Percentiles rank a stretch among this genome's conserved stretches.
Evolutionary conservation across 768 basidiomycete genomes (phyloP).

Genomic region (Hydnomerulius pinastri): DNA sequence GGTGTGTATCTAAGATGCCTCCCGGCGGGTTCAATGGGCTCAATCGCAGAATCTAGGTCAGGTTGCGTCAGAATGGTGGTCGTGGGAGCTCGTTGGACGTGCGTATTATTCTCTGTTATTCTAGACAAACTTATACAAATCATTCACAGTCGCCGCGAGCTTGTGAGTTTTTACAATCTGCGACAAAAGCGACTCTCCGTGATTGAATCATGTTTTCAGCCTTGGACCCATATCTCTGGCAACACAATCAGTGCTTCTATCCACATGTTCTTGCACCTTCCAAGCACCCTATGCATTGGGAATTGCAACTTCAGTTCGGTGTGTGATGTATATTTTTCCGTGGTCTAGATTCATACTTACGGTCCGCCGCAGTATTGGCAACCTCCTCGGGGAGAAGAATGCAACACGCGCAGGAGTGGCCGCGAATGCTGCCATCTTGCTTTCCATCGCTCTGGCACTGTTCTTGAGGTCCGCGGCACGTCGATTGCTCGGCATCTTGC

Average conservation of each 20-base stretch:
- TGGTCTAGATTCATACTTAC: background rate
- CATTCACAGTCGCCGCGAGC: constrained; percentile 50
- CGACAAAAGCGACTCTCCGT: background rate
- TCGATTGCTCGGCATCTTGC: background rate
- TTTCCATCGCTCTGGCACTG: constrained; percentile 60
- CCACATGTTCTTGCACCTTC: constrained; percentile 72
- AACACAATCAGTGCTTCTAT: constrained; percentile 82
- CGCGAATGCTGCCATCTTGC: constrained; percentile 62
- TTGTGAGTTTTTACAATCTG: constrained; percentile 35
- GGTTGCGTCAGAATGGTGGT: constrained; percentile 94
- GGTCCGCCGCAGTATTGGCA: constrained; percentile 65
- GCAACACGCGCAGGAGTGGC: constrained; percentile 70
- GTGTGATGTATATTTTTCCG: constrained; percentile 15
- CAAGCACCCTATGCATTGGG: constrained; percentile 83
- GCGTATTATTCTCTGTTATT: constrained; percentile 5
- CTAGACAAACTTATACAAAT: constrained; percentile 5
- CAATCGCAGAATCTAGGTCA: constrained; percentile 47
- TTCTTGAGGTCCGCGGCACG: constrained; percentile 54
- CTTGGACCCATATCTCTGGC: constrained; percentile 83
- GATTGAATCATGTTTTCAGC: constrained; percentile 40
- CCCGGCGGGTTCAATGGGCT: background rate
- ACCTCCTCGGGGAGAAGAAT: constrained; percentile 82
- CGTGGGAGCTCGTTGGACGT: constrained; percentile 83
- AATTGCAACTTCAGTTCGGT: constrained; percentile 86
- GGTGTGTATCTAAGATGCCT: constrained; percentile 38